phyloP scores from a whole-genome alignment of 208 protist genomes.

The Leishmania lainsoni region DNA sequence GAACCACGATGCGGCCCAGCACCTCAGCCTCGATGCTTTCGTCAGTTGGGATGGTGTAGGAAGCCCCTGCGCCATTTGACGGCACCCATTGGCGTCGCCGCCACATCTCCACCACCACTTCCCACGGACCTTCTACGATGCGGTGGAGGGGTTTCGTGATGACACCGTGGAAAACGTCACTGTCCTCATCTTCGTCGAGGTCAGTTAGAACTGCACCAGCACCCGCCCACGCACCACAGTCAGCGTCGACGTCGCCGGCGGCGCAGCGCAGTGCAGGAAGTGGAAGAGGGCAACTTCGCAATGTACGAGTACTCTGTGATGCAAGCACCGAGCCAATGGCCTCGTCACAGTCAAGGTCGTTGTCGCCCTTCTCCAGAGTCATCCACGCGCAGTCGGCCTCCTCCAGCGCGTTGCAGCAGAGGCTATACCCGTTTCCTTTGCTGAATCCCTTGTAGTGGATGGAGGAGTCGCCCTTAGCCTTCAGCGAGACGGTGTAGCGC shows the following conservation, averaged over 20 bases:
- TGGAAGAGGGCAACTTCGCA: conserved; percentile 34
- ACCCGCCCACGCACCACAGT: not conserved
- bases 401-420: conserved; percentile 71
- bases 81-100: conserved; percentile 25
- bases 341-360: conserved; percentile 19
- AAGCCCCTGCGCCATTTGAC: not conserved
- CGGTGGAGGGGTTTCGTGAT: conserved; percentile 74
- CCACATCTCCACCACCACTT: conserved; percentile 59
- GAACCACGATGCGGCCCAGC: conserved; percentile 66
- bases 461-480: conserved; percentile 31
- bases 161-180: conserved; percentile 31
- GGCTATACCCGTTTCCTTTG: conserved; percentile 73
- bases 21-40: conserved; percentile 34
- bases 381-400: conserved; percentile 42
- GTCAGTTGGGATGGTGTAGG: not conserved
- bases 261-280: conserved; percentile 5
- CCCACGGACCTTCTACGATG: conserved; percentile 49
- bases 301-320: conserved; percentile 5
- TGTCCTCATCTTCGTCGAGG: conserved; percentile 16
- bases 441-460: conserved; percentile 81
- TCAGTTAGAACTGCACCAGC: conserved; percentile 25
- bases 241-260: not conserved
- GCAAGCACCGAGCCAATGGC: not conserved
- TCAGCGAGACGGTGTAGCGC: conserved; percentile 52
- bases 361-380: conserved; percentile 30